These are phyloP conservation scores for Colletotrichum eleusines DNA, from an alignment of 2,329 filamentous ascomycete genomes.

Conservation along the genomic window DNA sequence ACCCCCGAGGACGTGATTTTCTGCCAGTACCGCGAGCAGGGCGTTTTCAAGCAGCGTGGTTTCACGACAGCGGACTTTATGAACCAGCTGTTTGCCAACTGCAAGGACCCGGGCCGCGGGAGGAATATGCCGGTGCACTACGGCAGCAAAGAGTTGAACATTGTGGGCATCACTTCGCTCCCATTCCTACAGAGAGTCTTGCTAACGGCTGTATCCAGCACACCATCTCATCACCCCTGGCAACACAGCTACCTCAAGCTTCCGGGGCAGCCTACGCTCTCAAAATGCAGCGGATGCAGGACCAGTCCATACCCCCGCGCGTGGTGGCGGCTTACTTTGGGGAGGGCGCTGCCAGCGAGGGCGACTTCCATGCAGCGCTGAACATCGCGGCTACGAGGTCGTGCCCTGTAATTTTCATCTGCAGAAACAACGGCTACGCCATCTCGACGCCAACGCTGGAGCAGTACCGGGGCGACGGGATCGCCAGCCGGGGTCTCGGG, in stretches of 20 bases:
- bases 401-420: conserved; percentile 91
- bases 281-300: conserved; percentile 81
- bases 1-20: conserved; percentile 90
- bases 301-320: conserved; percentile 74
- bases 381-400: conserved; percentile 91
- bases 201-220: conserved; percentile 62
- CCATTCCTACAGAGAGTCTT: background rate
- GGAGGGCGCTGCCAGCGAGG: conserved; percentile 90
- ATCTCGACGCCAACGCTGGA: conserved; percentile 91
- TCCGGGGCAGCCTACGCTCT: conserved; percentile 88
- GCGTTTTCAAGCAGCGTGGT: conserved; percentile 89
- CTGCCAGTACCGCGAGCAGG: conserved; percentile 93
- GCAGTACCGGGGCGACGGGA: conserved; percentile 92
- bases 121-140: conserved; percentile 99
- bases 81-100: conserved; percentile 93
- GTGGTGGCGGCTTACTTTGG: conserved; percentile 90
- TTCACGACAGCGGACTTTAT: conserved; percentile 92
- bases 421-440: conserved; percentile 92
- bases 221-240: conserved; percentile 85
- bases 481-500: conserved; percentile 85
- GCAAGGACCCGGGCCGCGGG: conserved; percentile 81
- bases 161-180: conserved; percentile 67
- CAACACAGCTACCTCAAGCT: conserved; percentile 91
- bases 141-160: conserved; percentile 84
- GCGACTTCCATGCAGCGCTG: conserved; percentile 90